Conservation (phyloP, 1,139 yeast genomes). For the Pichia sp. region DNA sequence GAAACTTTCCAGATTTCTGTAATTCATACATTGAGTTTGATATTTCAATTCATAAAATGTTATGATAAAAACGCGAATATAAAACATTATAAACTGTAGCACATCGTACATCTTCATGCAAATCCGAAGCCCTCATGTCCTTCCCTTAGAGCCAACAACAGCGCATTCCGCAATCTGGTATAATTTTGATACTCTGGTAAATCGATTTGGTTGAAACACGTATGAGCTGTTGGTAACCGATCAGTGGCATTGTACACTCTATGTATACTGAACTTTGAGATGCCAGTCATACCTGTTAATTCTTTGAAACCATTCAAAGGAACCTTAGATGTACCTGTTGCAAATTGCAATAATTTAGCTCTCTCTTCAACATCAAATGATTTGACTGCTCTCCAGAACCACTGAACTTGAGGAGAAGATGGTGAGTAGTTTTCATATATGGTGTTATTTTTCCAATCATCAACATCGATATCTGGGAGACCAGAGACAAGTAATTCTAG, state of each 20-base stretch:
- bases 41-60: neutral
- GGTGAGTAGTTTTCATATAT: slow-evolving; percentile 79
- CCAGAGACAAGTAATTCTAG: slow-evolving; percentile 90
- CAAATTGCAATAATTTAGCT: slow-evolving; percentile 90
- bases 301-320: slow-evolving; percentile 93
- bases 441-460: slow-evolving; percentile 91
- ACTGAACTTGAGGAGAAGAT: slow-evolving; percentile 82
- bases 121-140: slow-evolving; percentile 97
- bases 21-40: neutral
- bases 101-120: slow-evolving; percentile 36
- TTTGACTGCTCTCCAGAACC: slow-evolving; percentile 98
- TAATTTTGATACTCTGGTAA: slow-evolving; percentile 90
- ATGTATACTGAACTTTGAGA: slow-evolving; percentile 83
- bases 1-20: too few relatives aligned
- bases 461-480: slow-evolving; percentile 90
- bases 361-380: slow-evolving; percentile 92
- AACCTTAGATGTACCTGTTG: slow-evolving; percentile 96
- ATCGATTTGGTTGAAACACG: slow-evolving; percentile 93
- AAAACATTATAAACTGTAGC: neutral
- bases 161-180: slow-evolving; percentile 75
- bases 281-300: slow-evolving; percentile 83
- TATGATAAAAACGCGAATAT: neutral
- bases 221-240: slow-evolving; percentile 90
- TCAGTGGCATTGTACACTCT: slow-evolving; percentile 84
- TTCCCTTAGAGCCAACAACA: slow-evolving; percentile 83